These are phyloP conservation scores for Parsonsia alboflavescens DNA, from an alignment of 257 asterid species.

Conservation along the genomic window DNA sequence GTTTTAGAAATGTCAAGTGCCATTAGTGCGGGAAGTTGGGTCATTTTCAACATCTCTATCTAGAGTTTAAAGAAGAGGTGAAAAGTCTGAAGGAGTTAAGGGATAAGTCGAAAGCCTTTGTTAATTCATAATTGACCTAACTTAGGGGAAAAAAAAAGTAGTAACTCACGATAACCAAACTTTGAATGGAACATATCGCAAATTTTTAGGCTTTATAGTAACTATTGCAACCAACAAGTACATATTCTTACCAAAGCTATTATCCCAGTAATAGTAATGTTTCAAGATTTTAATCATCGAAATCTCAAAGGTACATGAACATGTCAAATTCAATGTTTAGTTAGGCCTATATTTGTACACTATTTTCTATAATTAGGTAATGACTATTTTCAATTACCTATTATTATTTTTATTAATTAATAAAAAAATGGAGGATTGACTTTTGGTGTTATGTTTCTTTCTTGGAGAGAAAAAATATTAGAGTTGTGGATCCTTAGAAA, in stretches of 20 bases:
- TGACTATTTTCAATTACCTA: neutral
- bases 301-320: neutral
- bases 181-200: neutral
- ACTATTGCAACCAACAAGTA: neutral
- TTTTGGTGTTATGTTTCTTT: neutral
- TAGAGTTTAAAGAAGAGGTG: too few species aligned
- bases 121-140: too few species aligned
- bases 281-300: neutral
- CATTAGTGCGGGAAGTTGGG: too few species aligned
- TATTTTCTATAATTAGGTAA: neutral
- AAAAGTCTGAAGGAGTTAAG: too few species aligned
- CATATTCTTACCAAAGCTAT: neutral
- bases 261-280: neutral
- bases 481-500: too few species aligned
- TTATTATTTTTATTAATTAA: too few species aligned
- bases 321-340: neutral
- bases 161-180: neutral
- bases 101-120: too few species aligned
- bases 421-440: neutral
- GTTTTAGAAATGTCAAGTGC: too few species aligned
- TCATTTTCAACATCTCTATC: too few species aligned
- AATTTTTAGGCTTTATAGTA: neutral
- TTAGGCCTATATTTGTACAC: neutral
- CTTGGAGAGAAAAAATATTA: too few species aligned
- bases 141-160: neutral